Percentiles rank a stretch among this genome's conserved stretches.
phyloP scores from a whole-genome alignment of 2,329 filamentous ascomycete species.

The Corynespora cassiicola region DNA sequence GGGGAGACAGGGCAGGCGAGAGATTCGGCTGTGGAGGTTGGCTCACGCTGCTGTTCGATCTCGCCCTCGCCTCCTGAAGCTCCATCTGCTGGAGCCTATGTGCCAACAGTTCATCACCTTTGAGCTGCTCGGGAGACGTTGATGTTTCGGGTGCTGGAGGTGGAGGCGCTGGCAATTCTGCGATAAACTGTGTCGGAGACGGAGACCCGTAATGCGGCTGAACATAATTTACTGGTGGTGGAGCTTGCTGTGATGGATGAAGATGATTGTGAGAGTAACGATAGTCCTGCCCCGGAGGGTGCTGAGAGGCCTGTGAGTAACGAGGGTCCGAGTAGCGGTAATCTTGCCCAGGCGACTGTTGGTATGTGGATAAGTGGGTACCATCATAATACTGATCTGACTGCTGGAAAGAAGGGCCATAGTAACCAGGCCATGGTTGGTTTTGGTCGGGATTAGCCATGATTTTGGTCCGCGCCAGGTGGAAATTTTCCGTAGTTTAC shows the following conservation, averaged over 20 bases:
- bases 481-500: too few species aligned
- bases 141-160: slow-evolving; percentile 32
- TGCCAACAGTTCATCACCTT: slow-evolving; percentile 37
- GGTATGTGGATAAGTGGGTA: too few species aligned
- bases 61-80: slow-evolving; percentile 25
- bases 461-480: too few species aligned
- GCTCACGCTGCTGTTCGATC: slow-evolving; percentile 26
- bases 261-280: slow-evolving; percentile 14
- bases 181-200: slow-evolving; percentile 19
- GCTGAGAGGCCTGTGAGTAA: slow-evolving; percentile 19
- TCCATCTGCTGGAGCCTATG: slow-evolving; percentile 36
- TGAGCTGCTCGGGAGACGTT: slow-evolving; percentile 35
- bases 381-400: too few species aligned
- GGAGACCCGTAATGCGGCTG: slow-evolving; percentile 28
- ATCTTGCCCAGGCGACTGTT: too few species aligned
- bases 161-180: slow-evolving; percentile 35
- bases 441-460: too few species aligned
- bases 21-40: slow-evolving; percentile 5
- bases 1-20: too few species aligned
- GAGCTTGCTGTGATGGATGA: slow-evolving; percentile 8
- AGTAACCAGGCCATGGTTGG: too few species aligned
- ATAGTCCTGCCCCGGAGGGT: slow-evolving; percentile 10
- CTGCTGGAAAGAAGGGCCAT: too few species aligned
- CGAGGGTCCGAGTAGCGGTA: too few species aligned
- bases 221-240: slow-evolving; percentile 13